phyloP scores from a whole-genome alignment of 495 filamentous ascomycete species.

The Penicillium salamii region DNA sequence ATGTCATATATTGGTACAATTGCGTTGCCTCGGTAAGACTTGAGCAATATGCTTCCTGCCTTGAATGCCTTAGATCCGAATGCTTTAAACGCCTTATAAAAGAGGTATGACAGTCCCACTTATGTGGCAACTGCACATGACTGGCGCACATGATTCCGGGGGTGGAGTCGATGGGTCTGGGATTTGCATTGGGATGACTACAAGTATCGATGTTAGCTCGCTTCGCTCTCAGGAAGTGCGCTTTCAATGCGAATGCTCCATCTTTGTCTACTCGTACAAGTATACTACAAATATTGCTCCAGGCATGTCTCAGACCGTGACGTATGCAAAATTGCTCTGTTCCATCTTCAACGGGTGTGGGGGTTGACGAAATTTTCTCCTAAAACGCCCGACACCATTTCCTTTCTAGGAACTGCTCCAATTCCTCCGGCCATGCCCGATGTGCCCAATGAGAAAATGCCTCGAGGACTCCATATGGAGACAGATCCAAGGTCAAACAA shows the following conservation, averaged over 20 bases:
- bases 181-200: too few relatives aligned
- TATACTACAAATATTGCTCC: too few relatives aligned
- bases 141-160: constrained; percentile 10
- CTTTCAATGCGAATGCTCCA: too few relatives aligned
- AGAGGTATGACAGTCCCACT: background rate
- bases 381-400: constrained; percentile 25
- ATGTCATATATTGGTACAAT: constrained; percentile 2
- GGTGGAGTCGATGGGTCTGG: background rate
- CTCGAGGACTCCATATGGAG: background rate
- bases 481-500: background rate
- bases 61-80: too few relatives aligned
- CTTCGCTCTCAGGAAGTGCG: too few relatives aligned
- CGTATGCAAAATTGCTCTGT: background rate
- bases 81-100: too few relatives aligned
- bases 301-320: background rate
- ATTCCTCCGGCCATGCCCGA: constrained; percentile 14
- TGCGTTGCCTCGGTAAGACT: background rate
- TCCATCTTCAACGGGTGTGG: constrained; percentile 1
- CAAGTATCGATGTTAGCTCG: too few relatives aligned
- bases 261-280: too few relatives aligned
- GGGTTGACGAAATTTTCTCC: constrained; percentile 14
- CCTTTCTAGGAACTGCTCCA: constrained; percentile 1
- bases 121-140: constrained; percentile 8
- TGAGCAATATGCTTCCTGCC: background rate
- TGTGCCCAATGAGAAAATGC: constrained; percentile 2